Percentiles rank a stretch among this genome's conserved stretches.
These are phyloP conservation scores for Leccinum olivaceopallidum DNA, from an alignment of 768 basidiomycete genomes.

Conservation along the genomic window DNA sequence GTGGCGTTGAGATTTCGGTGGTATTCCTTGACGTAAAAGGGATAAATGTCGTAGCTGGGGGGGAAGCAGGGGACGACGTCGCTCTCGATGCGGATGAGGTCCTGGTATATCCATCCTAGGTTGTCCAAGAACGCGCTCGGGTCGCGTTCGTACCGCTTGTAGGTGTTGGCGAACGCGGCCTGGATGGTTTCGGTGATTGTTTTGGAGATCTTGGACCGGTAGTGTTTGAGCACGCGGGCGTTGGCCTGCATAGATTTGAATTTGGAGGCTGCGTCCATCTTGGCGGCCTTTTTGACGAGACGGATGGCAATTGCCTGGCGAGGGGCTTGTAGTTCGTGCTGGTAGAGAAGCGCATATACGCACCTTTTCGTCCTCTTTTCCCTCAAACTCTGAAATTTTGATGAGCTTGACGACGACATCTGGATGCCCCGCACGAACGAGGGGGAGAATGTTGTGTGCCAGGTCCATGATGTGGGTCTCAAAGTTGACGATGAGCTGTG, in stretches of 20 bases:
- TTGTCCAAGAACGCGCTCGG: slow-evolving; percentile 76
- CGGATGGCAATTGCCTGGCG: slow-evolving; percentile 86
- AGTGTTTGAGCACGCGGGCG: slow-evolving; percentile 92
- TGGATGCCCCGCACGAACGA: slow-evolving; percentile 75
- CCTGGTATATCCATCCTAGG: slow-evolving; percentile 91
- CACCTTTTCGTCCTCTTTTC: slow-evolving; percentile 93
- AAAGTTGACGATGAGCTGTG: slow-evolving; percentile 77
- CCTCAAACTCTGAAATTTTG: slow-evolving; percentile 94
- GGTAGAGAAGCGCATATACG: background rate
- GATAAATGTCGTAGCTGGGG: slow-evolving; percentile 85
- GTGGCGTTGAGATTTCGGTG: slow-evolving; percentile 71
- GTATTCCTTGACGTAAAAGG: slow-evolving; percentile 82
- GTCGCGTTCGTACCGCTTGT: slow-evolving; percentile 51
- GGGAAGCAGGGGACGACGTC: slow-evolving; percentile 93
- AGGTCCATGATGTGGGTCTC: slow-evolving; percentile 82
- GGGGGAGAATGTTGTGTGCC: slow-evolving; percentile 72
- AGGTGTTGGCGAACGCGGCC: slow-evolving; percentile 66
- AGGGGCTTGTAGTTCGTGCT: background rate
- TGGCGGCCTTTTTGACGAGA: slow-evolving; percentile 92
- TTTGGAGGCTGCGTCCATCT: slow-evolving; percentile 89
- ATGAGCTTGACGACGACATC: slow-evolving; percentile 89
- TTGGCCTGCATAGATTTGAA: slow-evolving; percentile 93
- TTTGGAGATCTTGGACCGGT: slow-evolving; percentile 85
- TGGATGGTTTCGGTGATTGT: slow-evolving; percentile 33
- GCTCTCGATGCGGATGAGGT: slow-evolving; percentile 88